phyloP scores from a whole-genome alignment of 2,329 filamentous ascomycete genomes.

The Grosmannia huntii region DNA sequence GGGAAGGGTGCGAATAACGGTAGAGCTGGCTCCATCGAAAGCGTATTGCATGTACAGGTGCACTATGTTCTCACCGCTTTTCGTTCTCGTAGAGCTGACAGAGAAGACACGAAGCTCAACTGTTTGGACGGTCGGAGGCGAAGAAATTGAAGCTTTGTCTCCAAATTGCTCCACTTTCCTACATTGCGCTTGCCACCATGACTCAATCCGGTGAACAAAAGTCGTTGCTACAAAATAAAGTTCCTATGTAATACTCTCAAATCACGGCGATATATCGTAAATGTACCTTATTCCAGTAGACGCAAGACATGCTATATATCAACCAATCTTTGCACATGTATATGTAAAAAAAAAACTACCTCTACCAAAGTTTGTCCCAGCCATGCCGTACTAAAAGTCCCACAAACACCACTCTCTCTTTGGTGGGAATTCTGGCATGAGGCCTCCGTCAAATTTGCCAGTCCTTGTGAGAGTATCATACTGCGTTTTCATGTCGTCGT shows the following conservation, averaged over 20 bases:
- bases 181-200: neutral
- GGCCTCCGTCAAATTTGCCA: slow-evolving; percentile 54
- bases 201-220: neutral
- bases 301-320: neutral
- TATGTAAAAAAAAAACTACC: neutral
- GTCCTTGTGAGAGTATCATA: slow-evolving; percentile 53
- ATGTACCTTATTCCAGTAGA: neutral
- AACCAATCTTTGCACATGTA: neutral
- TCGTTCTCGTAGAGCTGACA: neutral
- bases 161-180: neutral
- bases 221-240: neutral
- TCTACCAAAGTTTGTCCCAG: neutral
- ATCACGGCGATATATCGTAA: too few relatives aligned
- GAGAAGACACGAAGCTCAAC: neutral
- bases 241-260: too few relatives aligned
- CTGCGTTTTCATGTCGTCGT: slow-evolving; percentile 32
- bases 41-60: neutral
- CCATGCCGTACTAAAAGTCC: slow-evolving; percentile 44
- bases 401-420: slow-evolving; percentile 62
- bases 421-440: slow-evolving; percentile 68
- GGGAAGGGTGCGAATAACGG: slow-evolving; percentile 73
- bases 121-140: neutral
- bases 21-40: slow-evolving; percentile 31
- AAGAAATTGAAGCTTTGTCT: neutral
- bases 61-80: neutral